Conservation (phyloP, 1,284 basidiomycete species). For the Naganishia sp. region DNA sequence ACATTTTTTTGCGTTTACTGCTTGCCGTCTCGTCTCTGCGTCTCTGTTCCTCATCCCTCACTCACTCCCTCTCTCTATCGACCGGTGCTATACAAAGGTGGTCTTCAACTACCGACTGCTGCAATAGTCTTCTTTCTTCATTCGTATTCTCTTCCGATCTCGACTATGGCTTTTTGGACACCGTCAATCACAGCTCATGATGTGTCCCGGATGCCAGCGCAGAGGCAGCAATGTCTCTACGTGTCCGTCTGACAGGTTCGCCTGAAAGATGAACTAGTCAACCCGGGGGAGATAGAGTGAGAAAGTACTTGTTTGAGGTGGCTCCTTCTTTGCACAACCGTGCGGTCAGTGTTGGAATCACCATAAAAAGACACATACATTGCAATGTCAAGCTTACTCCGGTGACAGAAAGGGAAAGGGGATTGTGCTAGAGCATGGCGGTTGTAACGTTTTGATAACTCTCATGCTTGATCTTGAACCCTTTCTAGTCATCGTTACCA, state of each 20-base stretch:
- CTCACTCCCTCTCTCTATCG: too few species aligned
- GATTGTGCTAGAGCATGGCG: neutral
- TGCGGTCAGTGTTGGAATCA: conserved; percentile 28
- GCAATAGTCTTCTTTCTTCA: neutral
- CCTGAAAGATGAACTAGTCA: conserved; percentile 7
- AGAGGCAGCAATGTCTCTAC: conserved; percentile 9
- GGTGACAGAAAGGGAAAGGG: too few species aligned
- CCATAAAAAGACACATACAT: conserved; percentile 33
- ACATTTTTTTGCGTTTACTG: neutral
- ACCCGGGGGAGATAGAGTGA: conserved; percentile 19
- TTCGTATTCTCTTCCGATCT: conserved; percentile 23
- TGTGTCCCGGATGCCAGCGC: neutral
- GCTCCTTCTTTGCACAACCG: conserved; percentile 21
- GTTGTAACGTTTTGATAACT: neutral
- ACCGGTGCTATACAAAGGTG: neutral
- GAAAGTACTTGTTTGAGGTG: conserved; percentile 33
- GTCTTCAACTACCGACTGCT: neutral
- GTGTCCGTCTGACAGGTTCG: conserved; percentile 10
- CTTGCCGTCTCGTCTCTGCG: too few species aligned
- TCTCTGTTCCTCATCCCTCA: too few species aligned
- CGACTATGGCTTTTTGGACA: neutral
- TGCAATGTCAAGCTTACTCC: too few species aligned
- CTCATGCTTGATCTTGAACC: neutral
- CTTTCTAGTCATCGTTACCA: too few species aligned
- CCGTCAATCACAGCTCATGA: conserved; percentile 10